phyloP scores from a whole-genome alignment of 331 rosid species.

The Arachis monticola region DNA sequence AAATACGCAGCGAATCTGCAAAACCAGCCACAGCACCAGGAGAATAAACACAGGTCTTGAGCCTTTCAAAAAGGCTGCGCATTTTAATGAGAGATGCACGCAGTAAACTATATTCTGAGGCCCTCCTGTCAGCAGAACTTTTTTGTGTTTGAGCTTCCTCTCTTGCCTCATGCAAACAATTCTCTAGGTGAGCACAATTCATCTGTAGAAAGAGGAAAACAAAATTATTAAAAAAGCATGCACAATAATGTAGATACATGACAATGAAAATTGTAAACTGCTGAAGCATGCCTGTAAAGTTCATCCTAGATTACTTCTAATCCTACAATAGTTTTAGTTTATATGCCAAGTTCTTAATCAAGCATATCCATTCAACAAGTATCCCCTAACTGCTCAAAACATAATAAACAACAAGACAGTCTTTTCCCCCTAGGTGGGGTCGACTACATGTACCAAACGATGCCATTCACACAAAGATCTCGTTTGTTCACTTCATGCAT shows the following conservation, averaged over 20 bases:
- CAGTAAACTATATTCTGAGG: constrained; percentile 78
- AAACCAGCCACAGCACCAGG: constrained; percentile 74
- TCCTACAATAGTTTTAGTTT: background rate
- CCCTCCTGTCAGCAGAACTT: constrained; percentile 95
- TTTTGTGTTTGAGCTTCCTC: constrained; percentile 99
- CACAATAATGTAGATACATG: constrained; percentile 16
- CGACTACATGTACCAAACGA: no score
- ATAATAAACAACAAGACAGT: no score
- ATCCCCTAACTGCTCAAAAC: constrained; percentile 1
- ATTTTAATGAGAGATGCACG: constrained; percentile 85
- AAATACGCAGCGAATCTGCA: constrained; percentile 67
- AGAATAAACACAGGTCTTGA: constrained; percentile 70
- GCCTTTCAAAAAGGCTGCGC: constrained; percentile 88
- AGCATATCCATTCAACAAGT: constrained; percentile 15
- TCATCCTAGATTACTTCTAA: constrained; percentile 26
- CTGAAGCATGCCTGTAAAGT: constrained; percentile 18
- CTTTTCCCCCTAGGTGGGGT: no score
- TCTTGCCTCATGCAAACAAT: constrained; percentile 96
- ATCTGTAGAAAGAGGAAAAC: constrained; percentile 58
- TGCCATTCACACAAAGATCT: no score
- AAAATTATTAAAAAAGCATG: constrained; percentile 22
- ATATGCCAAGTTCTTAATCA: background rate
- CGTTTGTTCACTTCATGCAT: no score
- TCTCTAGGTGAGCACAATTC: constrained; percentile 99
- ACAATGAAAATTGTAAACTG: background rate